These are phyloP conservation scores for Chrysosporium queenslandicum DNA, from an alignment of 2,329 filamentous ascomycete genomes.

Conservation along the genomic window DNA sequence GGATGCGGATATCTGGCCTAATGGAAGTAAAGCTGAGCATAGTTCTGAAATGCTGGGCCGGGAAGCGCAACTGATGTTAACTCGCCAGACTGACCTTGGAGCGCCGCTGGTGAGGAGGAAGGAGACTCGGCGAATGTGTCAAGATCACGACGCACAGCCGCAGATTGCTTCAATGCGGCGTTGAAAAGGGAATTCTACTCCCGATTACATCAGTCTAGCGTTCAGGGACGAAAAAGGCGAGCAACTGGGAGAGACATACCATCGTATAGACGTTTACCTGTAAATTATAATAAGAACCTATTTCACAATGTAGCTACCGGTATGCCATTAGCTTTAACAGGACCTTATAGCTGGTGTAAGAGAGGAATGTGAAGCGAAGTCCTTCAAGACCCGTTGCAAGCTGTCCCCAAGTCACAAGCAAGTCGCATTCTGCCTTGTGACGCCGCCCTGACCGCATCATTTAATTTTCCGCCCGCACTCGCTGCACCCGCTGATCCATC, in stretches of 20 bases:
- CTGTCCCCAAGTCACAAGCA: background rate
- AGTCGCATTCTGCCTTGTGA: background rate
- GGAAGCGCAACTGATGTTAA: background rate
- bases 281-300: too few species aligned
- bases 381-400: background rate
- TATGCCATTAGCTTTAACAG: background rate
- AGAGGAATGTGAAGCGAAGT: background rate
- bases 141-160: slow-evolving; percentile 66
- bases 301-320: background rate
- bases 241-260: background rate
- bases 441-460: background rate
- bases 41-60: background rate
- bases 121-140: slow-evolving; percentile 55
- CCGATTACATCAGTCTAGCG: background rate
- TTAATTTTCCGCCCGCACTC: background rate
- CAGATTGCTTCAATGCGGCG: slow-evolving; percentile 73
- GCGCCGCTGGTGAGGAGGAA: slow-evolving; percentile 49
- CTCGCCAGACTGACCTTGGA: slow-evolving; percentile 42
- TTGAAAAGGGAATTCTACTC: slow-evolving; percentile 72
- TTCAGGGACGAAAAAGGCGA: background rate
- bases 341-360: background rate
- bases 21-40: slow-evolving; percentile 6
- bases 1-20: slow-evolving; percentile 66
- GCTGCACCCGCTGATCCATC: too few species aligned
- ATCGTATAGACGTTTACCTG: too few species aligned